Base-by-base conservation (phyloP, 768 basidiomycete species). In the Boletus coccyginus region DNA sequence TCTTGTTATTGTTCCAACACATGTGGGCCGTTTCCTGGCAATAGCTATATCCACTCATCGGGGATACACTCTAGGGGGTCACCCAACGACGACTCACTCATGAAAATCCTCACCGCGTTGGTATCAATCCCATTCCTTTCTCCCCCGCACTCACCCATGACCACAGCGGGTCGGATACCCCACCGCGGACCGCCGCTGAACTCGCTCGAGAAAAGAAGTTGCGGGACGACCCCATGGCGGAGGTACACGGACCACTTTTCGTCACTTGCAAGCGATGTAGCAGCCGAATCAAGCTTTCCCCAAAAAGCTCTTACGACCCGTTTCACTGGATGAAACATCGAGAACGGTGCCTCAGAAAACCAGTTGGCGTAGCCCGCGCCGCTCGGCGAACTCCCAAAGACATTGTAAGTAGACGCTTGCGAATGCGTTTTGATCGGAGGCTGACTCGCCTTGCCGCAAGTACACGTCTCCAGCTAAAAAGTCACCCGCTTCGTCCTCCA, bases 261-360 rank as follows among this genome's bases (percentile, higher is more conserved):
- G 81, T 85, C 49, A 73, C 75, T 52, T 88, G 86, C 72, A 74
- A 72, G 58, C 77, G 77, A 50, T 89, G 87, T 68, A 74, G 76
- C 38, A 70, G 63, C 31, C 71, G 73, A 14, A 87, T 89, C 70
- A 86, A 86, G 66, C 80, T 89, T 29, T 88, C 86, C 16, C 69
- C 75, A 33, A 88, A 88, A 71, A 86, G 84, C 68, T 75, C 75
- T 21, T 89, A 79, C 61, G 87, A 89, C 62, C 77, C 78, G 32
- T 81, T 80, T 62, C 87, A 89, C 68, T 89, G 87, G 87, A 66
- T 72, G 44, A 84, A 80, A 60, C 87, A 89, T 63, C 77, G 82
- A 33, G 75, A 75, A 40, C 77, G 86, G 32, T 89, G 87, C 66
- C 66, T 82, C 52, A 83, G 78, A 70, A 79, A 76, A 56, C 58